Evolutionary conservation across 2,329 filamentous ascomycete genomes (phyloP).

Genomic region (Scedosporium apiospermum): DNA sequence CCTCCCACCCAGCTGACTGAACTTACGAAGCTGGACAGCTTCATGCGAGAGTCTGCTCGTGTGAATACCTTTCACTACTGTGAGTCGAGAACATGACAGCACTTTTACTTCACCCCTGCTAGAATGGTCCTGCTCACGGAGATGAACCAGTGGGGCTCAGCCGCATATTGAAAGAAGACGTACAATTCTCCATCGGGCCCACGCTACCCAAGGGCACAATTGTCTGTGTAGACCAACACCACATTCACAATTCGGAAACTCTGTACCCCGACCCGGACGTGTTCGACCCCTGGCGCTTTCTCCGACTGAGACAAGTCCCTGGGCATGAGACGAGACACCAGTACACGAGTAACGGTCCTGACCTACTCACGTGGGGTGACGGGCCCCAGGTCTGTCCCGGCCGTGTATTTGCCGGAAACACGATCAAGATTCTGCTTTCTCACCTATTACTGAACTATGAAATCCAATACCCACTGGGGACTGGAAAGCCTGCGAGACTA

Average conservation of each 20-base stretch:
- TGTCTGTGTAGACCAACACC: conserved; percentile 14
- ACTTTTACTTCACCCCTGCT: too few relatives aligned
- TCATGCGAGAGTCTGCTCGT: conserved; percentile 14
- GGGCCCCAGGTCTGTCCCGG: conserved; percentile 17
- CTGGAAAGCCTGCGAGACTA: conserved; percentile 2
- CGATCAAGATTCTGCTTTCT: conserved; percentile 15
- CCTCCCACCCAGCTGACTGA: conserved; percentile 13
- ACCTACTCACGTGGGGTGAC: conserved; percentile 15
- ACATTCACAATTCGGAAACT: conserved; percentile 11
- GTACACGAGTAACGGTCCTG: conserved; percentile 12
- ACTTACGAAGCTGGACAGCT: conserved; percentile 14
- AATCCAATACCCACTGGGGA: conserved; percentile 7
- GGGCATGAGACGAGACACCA: conserved; percentile 13
- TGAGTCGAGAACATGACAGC: neutral
- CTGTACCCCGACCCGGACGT: conserved; percentile 13
- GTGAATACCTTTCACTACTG: conserved; percentile 2
- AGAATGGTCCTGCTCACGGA: neutral
- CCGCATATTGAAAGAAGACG: conserved; percentile 10
- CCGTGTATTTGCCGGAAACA: conserved; percentile 14
- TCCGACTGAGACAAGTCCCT: conserved; percentile 10
- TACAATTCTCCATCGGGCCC: conserved; percentile 14
- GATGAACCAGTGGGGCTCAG: conserved; percentile 11
- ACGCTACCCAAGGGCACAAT: conserved; percentile 13
- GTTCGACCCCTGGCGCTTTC: conserved; percentile 14
- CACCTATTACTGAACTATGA: conserved; percentile 17